Base-by-base conservation (phyloP, 139 green algal genomes). In the Parachlorella kessleri region DNA sequence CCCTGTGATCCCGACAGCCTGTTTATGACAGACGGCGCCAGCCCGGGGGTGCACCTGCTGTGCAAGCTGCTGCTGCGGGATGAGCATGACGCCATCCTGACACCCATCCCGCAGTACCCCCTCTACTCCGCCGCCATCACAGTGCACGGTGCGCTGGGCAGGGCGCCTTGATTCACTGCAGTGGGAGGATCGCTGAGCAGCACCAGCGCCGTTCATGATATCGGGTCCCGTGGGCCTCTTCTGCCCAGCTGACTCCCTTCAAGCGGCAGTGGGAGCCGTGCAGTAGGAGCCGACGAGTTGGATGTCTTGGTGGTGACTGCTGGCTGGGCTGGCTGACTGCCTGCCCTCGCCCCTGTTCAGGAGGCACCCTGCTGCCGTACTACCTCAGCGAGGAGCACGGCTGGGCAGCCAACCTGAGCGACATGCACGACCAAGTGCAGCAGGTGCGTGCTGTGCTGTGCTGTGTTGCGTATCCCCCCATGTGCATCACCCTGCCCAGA, bases 81-180 rank as follows among this genome's bases (percentile, higher is more conserved):
- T 53, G 80, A 83, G 10, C 64, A 78, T 14, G 92, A 96, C 70
- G 86, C 79, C 64, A 86, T 96, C 69, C 87, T 97, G 72, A 87
- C 91, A 65, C 94, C 94, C 77, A 96, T 96, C 41, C 94, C 93
- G 10, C 92, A 97, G 90, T 97, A 97, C 81, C 93, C 93, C 1
- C 84, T 97, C 36, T 96, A 96, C 80, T 92, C 89, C 5, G 95
- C 95, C 6, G 91, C 91, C 28, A 84, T 98, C 35, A 82, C 86
- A 66, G 84, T 98, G 76, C 93, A 97, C 70, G 95, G 67, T 59
- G 18, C n/a, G n/a, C n/a, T n/a, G n/a, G n/a, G n/a, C n/a, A n/a
- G n/a, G n/a, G n/a, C n/a, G n/a, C n/a, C n/a, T n/a, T n/a, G n/a
- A n/a, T n/a, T n/a, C n/a, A n/a, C n/a, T n/a, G n/a, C n/a, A n/a